These are phyloP conservation scores for Kitagawia praeruptora DNA, from an alignment of 129 eudicot genomes.

Conservation along the genomic window DNA sequence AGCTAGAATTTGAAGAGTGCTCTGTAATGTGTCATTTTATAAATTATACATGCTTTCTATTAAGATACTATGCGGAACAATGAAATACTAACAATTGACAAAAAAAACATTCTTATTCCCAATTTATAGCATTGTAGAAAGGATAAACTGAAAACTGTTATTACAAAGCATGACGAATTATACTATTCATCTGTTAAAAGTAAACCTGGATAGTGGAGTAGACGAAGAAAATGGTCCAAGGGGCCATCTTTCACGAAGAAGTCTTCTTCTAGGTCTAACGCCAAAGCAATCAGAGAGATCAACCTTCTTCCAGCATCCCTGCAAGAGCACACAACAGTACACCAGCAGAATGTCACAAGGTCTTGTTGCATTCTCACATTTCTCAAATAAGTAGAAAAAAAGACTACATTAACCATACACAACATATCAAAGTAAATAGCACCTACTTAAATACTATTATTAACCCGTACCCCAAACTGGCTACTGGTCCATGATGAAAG, in stretches of 20 bases:
- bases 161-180: too few relatives aligned
- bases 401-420: too few relatives aligned
- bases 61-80: background rate
- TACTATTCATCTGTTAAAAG: background rate
- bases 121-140: background rate
- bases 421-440: too few relatives aligned
- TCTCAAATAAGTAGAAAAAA: too few relatives aligned
- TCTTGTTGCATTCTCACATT: too few relatives aligned
- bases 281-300: conserved; percentile 54
- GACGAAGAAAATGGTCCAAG: conserved; percentile 39
- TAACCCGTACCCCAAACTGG: too few relatives aligned
- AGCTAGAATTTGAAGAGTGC: too few relatives aligned
- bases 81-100: too few relatives aligned
- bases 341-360: background rate
- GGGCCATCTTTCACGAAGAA: conserved; percentile 53
- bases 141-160: background rate
- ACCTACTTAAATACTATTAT: too few relatives aligned
- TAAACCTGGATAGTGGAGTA: conserved; percentile 76
- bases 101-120: too few relatives aligned
- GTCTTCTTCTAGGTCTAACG: conserved; percentile 54
- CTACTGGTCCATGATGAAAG: too few relatives aligned
- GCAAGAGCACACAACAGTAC: conserved; percentile 9
- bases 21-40: too few relatives aligned
- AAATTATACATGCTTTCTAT: background rate
- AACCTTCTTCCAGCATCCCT: conserved; percentile 54